Conservation (phyloP, 1,284 basidiomycete species). For the Coniferiporia sulphurascens region DNA sequence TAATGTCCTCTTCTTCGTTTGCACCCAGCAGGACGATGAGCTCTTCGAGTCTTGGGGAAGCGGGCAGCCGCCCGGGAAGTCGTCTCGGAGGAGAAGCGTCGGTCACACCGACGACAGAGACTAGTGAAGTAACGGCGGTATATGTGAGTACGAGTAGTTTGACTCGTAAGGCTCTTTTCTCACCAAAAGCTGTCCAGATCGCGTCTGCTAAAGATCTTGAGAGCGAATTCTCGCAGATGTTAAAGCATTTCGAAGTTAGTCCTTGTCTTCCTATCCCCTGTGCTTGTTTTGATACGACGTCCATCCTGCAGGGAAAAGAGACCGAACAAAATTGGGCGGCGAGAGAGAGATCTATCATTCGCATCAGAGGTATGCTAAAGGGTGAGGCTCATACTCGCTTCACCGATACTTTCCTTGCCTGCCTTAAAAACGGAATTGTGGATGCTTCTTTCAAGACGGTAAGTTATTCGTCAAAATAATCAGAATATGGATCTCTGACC, state of each 20-base stretch:
- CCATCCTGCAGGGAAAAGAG: slow-evolving; percentile 72
- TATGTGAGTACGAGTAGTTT: slow-evolving; percentile 11
- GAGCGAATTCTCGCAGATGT: slow-evolving; percentile 76
- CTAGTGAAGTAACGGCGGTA: slow-evolving; percentile 9
- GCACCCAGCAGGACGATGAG: slow-evolving; percentile 44
- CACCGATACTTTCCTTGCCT: slow-evolving; percentile 66
- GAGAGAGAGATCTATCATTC: slow-evolving; percentile 75
- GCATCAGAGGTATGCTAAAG: slow-evolving; percentile 89
- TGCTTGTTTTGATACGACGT: slow-evolving; percentile 3
- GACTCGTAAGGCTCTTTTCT: slow-evolving; percentile 10
- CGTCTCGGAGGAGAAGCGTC: slow-evolving; percentile 11
- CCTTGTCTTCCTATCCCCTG: neutral
- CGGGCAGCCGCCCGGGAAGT: slow-evolving; percentile 13
- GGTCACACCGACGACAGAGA: slow-evolving; percentile 12
- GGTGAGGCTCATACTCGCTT: slow-evolving; percentile 77
- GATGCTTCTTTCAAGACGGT: slow-evolving; percentile 87
- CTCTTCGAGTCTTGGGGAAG: slow-evolving; percentile 28
- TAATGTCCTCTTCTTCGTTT: slow-evolving; percentile 33
- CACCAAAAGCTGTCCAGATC: slow-evolving; percentile 47
- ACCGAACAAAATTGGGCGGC: slow-evolving; percentile 94
- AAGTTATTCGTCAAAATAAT: slow-evolving; percentile 27
- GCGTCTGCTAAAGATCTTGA: slow-evolving; percentile 84
- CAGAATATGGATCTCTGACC: slow-evolving; percentile 13
- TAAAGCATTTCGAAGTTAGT: slow-evolving; percentile 73
- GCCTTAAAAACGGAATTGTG: slow-evolving; percentile 73